A percentile compares a stretch with the other conserved stretches of the same genome.
Conservation (phyloP, 2,329 filamentous ascomycete genomes). For the Colletotrichum sp. region DNA sequence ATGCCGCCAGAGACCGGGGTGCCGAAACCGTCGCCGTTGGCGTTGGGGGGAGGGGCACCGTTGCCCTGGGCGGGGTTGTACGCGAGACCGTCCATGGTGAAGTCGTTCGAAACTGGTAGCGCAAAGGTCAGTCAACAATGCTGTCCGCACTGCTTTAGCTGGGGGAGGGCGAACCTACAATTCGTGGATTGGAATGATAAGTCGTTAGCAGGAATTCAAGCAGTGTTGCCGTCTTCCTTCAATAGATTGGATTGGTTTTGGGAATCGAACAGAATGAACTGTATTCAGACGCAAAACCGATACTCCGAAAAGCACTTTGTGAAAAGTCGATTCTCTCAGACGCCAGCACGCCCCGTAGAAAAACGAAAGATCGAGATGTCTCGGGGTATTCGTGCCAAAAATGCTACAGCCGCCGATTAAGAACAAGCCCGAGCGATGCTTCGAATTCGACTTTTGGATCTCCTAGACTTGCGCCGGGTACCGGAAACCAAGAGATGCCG, state of each 20-base stretch:
- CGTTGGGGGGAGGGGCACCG: conserved; percentile 38
- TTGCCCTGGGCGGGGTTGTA: conserved; percentile 34
- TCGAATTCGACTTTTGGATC: conserved; percentile 21
- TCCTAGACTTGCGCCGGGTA: conserved; percentile 18
- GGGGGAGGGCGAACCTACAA: background rate
- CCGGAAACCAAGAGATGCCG: conserved; percentile 15
- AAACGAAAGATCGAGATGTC: conserved; percentile 20
- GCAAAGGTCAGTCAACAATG: background rate
- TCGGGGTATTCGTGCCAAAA: conserved; percentile 18
- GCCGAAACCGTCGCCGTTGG: conserved; percentile 37
- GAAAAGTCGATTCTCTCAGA: conserved; percentile 39
- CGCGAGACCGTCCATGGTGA: conserved; percentile 35
- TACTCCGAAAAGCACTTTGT: conserved; percentile 41
- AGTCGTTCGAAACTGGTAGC: background rate
- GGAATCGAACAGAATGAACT: conserved; percentile 36
- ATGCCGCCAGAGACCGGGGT: conserved; percentile 35
- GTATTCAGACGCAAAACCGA: conserved; percentile 39
- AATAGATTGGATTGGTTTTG: conserved; percentile 24
- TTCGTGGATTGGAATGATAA: background rate
- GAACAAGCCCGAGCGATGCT: conserved; percentile 21
- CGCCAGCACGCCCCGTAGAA: conserved; percentile 42
- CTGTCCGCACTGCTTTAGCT: background rate
- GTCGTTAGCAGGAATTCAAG: background rate
- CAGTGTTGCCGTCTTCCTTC: background rate
- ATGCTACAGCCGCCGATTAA: conserved; percentile 19